Evolutionary conservation across 73 alveolate species (phyloP).

Genomic region (Paramecium primaurelia): DNA sequence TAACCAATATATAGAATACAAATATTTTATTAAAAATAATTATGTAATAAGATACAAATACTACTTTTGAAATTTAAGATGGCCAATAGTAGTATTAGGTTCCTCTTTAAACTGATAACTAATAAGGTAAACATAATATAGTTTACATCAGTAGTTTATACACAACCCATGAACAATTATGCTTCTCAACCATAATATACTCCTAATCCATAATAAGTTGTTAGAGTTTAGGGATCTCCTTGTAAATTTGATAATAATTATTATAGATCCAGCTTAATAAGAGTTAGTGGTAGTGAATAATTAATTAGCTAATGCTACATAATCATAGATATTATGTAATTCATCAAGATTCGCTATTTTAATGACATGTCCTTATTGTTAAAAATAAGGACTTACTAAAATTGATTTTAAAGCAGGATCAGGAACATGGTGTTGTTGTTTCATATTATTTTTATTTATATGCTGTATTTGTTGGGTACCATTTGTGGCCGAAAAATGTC

Average conservation of each 20-base stretch:
- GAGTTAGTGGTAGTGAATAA: neutral
- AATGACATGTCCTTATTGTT: neutral
- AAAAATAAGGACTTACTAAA: neutral
- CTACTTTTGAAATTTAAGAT: neutral
- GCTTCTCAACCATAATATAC: neutral
- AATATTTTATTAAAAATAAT: neutral
- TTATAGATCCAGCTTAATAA: neutral
- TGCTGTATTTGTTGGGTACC: neutral
- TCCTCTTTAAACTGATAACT: neutral
- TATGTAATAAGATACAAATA: neutral
- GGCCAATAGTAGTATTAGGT: neutral
- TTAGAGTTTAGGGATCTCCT: neutral
- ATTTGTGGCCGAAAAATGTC: neutral
- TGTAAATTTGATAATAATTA: neutral
- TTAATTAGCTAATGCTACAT: neutral
- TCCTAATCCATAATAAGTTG: neutral
- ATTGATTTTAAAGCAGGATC: neutral
- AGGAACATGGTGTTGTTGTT: neutral
- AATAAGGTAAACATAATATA: neutral
- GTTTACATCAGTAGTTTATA: neutral
- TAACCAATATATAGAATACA: neutral
- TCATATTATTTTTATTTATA: neutral
- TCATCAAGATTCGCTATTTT: neutral
- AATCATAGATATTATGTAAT: neutral
- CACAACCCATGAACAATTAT: neutral